Evolutionary conservation across 106 monocot species (phyloP).

Genomic region (Posidonia australis): DNA sequence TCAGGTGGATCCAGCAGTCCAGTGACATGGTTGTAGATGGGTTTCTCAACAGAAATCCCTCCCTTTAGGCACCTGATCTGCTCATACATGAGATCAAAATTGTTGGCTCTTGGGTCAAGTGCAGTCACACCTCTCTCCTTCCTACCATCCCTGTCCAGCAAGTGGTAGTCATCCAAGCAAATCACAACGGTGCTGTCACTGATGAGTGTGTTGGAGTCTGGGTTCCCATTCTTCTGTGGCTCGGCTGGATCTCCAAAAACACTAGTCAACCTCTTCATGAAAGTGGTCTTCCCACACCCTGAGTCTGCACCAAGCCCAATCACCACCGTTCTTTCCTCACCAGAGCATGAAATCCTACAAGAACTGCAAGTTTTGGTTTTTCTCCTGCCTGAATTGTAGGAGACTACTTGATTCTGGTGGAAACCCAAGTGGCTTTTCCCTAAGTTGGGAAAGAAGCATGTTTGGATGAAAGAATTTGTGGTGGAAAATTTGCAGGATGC

Average conservation of each 20-base stretch:
- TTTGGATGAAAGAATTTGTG: not conserved
- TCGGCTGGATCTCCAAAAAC: constrained; percentile 75
- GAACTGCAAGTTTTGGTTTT: not conserved
- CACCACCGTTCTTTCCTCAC: constrained; percentile 41
- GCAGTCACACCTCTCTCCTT: constrained; percentile 85
- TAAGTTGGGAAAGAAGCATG: constrained; percentile 2
- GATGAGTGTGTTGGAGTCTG: constrained; percentile 88
- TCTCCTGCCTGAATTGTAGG: constrained; percentile 26
- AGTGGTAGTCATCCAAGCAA: constrained; percentile 85
- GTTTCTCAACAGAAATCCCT: constrained; percentile 64
- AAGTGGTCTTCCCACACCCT: constrained; percentile 91
- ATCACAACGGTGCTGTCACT: constrained; percentile 70
- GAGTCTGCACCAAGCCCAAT: constrained; percentile 89
- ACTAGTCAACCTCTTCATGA: constrained; percentile 81
- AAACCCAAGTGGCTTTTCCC: constrained; percentile 32
- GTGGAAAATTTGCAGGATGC: constrained; percentile 2
- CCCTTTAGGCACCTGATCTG: constrained; percentile 79
- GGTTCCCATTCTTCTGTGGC: constrained; percentile 73
- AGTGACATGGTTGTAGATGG: constrained; percentile 83
- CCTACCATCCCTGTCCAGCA: constrained; percentile 64
- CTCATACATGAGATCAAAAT: constrained; percentile 87
- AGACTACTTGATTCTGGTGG: constrained; percentile 15
- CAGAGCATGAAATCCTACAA: constrained; percentile 41
- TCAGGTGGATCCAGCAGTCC: constrained; percentile 81
- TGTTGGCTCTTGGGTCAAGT: constrained; percentile 66